phyloP scores from a whole-genome alignment of 2,329 filamentous ascomycete genomes.

The Rhynchosporium secalis region DNA sequence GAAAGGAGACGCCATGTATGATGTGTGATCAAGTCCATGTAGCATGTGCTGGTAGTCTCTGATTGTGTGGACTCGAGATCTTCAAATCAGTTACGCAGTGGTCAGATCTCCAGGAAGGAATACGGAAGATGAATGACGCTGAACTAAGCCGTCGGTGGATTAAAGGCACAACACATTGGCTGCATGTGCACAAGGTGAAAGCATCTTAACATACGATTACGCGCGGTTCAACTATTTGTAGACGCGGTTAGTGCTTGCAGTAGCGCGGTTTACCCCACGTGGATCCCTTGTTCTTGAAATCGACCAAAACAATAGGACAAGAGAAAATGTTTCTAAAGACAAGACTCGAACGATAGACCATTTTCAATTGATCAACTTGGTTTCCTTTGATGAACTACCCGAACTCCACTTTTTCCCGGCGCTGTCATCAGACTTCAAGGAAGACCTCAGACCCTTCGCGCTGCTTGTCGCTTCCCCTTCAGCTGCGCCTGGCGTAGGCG shows the following conservation, averaged over 20 bases:
- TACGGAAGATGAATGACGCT: neutral
- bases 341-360: neutral
- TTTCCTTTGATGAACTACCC: conserved; percentile 24
- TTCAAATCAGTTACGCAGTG: neutral
- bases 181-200: neutral
- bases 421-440: conserved; percentile 23
- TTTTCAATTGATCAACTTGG: conserved; percentile 17
- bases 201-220: neutral
- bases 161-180: no score
- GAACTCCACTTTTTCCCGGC: conserved; percentile 22
- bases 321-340: neutral
- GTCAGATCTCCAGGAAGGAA: neutral
- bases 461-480: conserved; percentile 27
- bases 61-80: neutral
- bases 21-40: neutral
- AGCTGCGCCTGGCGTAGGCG: conserved; percentile 25
- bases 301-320: neutral
- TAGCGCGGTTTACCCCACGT: neutral
- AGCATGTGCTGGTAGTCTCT: neutral
- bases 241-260: neutral
- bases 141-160: neutral
- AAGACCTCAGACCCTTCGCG: conserved; percentile 20
- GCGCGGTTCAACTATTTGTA: neutral
- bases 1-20: neutral
- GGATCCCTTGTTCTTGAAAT: neutral